Evolutionary conservation across 1,139 yeast genomes (phyloP).

Genomic region (Kluyveromyces marxianus): DNA sequence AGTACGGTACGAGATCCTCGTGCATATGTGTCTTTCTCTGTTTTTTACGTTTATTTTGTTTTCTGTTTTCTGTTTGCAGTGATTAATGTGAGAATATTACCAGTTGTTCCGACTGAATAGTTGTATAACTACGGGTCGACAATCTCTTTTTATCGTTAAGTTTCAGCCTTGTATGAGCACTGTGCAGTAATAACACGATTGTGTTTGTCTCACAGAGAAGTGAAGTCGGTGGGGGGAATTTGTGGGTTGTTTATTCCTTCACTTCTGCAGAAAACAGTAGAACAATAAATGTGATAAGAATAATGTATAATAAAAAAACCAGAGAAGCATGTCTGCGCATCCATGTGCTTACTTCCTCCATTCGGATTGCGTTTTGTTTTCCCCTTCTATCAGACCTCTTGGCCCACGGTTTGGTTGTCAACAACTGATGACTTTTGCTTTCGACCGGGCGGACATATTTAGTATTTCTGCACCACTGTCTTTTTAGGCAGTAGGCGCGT

Average conservation of each 20-base stretch:
- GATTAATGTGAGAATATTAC: constrained; percentile 17
- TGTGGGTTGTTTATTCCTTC: neutral
- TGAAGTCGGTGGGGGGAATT: neutral
- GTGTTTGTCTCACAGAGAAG: no score
- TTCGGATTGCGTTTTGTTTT: neutral
- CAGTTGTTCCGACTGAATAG: constrained; percentile 37
- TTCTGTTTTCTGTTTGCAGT: constrained; percentile 6
- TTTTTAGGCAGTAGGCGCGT: constrained; percentile 16
- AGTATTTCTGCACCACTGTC: constrained; percentile 26
- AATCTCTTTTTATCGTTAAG: constrained; percentile 31
- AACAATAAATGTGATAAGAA: no score
- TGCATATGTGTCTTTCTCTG: neutral
- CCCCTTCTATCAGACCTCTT: neutral
- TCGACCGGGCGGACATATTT: constrained; percentile 37
- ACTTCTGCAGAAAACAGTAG: neutral
- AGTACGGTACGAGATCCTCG: neutral
- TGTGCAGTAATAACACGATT: neutral
- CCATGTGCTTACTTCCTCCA: neutral
- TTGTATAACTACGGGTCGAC: constrained; percentile 30
- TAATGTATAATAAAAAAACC: no score
- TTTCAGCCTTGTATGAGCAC: constrained; percentile 35
- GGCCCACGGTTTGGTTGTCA: neutral
- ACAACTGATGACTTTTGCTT: constrained; percentile 29
- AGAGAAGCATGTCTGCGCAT: no score
- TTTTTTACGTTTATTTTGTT: neutral